Conservation (phyloP, 2,329 filamentous ascomycete species). For the Helminthosporium solani region DNA sequence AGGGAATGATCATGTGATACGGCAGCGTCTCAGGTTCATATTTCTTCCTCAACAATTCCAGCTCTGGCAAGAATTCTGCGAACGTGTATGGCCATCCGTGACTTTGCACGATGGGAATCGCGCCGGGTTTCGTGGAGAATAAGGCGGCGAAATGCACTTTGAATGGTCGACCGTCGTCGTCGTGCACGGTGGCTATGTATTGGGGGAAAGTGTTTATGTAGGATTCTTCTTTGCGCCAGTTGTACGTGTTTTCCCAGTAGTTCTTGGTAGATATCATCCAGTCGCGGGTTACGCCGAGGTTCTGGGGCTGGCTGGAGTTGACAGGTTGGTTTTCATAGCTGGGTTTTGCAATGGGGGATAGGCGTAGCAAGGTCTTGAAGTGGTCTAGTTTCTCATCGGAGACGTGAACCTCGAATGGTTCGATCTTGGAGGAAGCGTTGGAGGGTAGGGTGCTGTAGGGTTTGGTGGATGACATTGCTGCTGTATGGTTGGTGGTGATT, state of each 20-base stretch:
- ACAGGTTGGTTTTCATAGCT: slow-evolving; percentile 30
- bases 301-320: slow-evolving; percentile 20
- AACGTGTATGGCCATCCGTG: slow-evolving; percentile 59
- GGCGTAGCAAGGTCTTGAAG: slow-evolving; percentile 28
- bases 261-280: slow-evolving; percentile 35
- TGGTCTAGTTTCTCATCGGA: slow-evolving; percentile 31
- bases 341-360: slow-evolving; percentile 35
- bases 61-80: slow-evolving; percentile 56
- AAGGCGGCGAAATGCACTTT: slow-evolving; percentile 57
- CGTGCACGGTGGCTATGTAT: slow-evolving; percentile 48
- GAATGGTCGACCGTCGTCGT: slow-evolving; percentile 41
- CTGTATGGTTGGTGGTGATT: neutral
- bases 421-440: neutral
- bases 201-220: slow-evolving; percentile 54
- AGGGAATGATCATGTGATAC: slow-evolving; percentile 59
- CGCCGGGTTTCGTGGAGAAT: slow-evolving; percentile 54
- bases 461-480: neutral
- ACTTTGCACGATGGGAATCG: slow-evolving; percentile 53
- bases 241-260: slow-evolving; percentile 35
- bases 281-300: slow-evolving; percentile 33
- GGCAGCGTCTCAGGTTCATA: slow-evolving; percentile 55
- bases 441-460: slow-evolving; percentile 6
- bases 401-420: slow-evolving; percentile 28
- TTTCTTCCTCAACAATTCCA: slow-evolving; percentile 49
- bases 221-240: slow-evolving; percentile 44